These are phyloP conservation scores for Limonium bicolor DNA, from an alignment of 148 eudicot genomes.

Conservation along the genomic window DNA sequence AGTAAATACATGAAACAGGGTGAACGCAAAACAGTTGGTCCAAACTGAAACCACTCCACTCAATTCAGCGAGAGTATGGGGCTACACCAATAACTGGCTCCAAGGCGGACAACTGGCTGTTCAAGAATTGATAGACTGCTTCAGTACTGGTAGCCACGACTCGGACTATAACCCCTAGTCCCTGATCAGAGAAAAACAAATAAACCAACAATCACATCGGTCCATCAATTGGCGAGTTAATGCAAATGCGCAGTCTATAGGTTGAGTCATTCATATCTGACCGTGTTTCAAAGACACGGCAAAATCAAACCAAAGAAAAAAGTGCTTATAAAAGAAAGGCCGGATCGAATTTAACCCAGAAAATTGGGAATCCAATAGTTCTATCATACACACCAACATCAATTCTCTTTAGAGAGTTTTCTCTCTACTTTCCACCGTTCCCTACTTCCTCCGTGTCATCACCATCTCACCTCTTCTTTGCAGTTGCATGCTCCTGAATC, in stretches of 20 bases:
- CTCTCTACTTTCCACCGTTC: too few species aligned
- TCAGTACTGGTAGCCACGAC: background rate
- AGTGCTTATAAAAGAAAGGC: background rate
- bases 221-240: background rate
- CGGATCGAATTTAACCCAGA: too few species aligned
- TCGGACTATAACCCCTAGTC: background rate
- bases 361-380: too few species aligned
- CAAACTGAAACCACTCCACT: too few species aligned
- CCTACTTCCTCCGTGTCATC: too few species aligned
- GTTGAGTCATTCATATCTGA: too few species aligned
- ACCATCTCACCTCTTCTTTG: too few species aligned
- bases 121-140: constrained; percentile 2
- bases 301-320: background rate
- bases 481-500: too few species aligned
- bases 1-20: too few species aligned
- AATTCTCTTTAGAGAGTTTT: too few species aligned
- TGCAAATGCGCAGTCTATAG: background rate
- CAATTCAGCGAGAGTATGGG: background rate
- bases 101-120: background rate
- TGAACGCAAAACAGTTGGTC: too few species aligned
- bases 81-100: constrained; percentile 2
- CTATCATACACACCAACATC: too few species aligned
- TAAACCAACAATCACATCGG: background rate
- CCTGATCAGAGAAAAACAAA: constrained; percentile 1
- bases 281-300: background rate